Percentiles rank a stretch among this genome's conserved stretches.
phyloP scores from a whole-genome alignment of 2,329 filamentous ascomycete genomes.

The Coniochaeta sp. region DNA sequence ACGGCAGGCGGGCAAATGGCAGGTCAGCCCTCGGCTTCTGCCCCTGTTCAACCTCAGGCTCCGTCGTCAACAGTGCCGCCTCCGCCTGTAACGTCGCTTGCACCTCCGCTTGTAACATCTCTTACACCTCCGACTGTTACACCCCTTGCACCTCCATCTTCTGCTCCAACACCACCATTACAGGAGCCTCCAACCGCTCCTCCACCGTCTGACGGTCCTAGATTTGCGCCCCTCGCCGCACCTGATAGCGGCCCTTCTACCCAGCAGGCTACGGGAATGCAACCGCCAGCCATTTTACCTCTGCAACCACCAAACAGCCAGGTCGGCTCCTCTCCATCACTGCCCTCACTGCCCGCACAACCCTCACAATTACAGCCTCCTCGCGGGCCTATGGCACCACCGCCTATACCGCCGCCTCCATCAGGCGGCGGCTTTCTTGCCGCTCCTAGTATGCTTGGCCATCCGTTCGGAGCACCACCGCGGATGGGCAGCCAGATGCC shows the following conservation, averaged over 20 bases:
- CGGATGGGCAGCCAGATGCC: slow-evolving; percentile 17
- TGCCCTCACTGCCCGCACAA: neutral
- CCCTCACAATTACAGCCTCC: neutral
- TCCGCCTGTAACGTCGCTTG: slow-evolving; percentile 10
- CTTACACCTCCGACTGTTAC: slow-evolving; percentile 10
- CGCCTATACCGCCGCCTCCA: slow-evolving; percentile 12
- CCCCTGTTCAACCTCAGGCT: slow-evolving; percentile 12
- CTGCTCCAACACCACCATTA: slow-evolving; percentile 10
- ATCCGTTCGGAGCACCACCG: slow-evolving; percentile 14
- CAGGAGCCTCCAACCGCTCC: neutral
- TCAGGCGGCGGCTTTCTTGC: slow-evolving; percentile 14
- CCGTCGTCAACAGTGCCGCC: slow-evolving; percentile 4
- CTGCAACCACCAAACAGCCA: neutral
- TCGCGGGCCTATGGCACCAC: slow-evolving; percentile 3
- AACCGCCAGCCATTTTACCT: neutral
- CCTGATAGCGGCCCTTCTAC: neutral
- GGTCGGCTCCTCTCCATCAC: neutral
- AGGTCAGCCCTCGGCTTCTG: neutral
- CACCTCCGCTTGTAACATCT: slow-evolving; percentile 10
- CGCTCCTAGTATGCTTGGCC: slow-evolving; percentile 17
- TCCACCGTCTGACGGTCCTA: slow-evolving; percentile 5
- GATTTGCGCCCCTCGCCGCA: slow-evolving; percentile 3
- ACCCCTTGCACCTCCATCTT: slow-evolving; percentile 10
- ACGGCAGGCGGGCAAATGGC: neutral
- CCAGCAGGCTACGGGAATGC: neutral